These are phyloP conservation scores for Garcia nutans DNA, from an alignment of 345 rosid genomes.

Conservation along the genomic window DNA sequence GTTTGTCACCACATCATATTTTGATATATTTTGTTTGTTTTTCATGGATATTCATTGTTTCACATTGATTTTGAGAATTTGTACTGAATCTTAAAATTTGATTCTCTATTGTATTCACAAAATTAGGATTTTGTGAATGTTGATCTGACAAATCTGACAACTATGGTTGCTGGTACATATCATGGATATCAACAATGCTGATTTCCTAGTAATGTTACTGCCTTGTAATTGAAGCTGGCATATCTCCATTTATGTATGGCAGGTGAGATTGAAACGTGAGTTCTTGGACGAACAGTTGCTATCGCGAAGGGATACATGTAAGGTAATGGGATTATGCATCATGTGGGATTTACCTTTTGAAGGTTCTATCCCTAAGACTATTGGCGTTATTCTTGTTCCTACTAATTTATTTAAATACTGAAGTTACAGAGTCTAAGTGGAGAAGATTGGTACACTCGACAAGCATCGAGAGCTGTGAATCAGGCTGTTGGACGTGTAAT, in stretches of 20 bases:
- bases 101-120: no score
- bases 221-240: not conserved
- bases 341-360: slow-evolving; percentile 23
- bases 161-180: not conserved
- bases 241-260: slow-evolving; percentile 20
- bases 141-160: no score
- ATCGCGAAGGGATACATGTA: slow-evolving; percentile 37
- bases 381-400: slow-evolving; percentile 6
- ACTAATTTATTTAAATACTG: slow-evolving; percentile 23
- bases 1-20: no score
- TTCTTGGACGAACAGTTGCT: slow-evolving; percentile 60
- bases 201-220: not conserved
- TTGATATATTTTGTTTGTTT: no score
- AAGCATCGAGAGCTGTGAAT: slow-evolving; percentile 92
- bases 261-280: slow-evolving; percentile 91
- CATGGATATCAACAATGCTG: not conserved
- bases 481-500: slow-evolving; percentile 98
- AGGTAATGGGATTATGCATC: slow-evolving; percentile 39
- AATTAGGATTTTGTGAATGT: no score
- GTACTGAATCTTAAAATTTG: no score
- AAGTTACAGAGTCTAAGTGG: slow-evolving; percentile 56
- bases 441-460: slow-evolving; percentile 86
- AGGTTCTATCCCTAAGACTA: slow-evolving; percentile 6
- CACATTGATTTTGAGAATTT: no score
- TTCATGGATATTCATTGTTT: no score